Base-by-base conservation (phyloP, 768 basidiomycete genomes). In the Termitomyces heimii region DNA sequence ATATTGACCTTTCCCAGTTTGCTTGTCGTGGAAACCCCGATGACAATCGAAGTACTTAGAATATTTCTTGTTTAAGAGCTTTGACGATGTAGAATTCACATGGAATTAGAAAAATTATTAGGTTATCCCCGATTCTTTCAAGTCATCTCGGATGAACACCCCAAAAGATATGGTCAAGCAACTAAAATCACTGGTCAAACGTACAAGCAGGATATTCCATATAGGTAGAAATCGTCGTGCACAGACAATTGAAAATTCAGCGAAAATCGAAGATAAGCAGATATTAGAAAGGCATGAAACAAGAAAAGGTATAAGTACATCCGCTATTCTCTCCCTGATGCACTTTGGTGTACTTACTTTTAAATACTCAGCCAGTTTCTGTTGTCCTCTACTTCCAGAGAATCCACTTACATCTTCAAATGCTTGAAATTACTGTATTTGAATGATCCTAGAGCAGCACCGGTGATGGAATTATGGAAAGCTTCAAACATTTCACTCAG, bases 221-320 rank as follows among this genome's bases (percentile, higher is more conserved):
- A 10, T 9, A 45, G 26, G 28, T 28, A 24, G 22, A 22, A 24
- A 48, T 48, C 2, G 28, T 48, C 29, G n/a, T 48, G n/a, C n/a
- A 32, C 8, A 31, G 16, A n/a, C 28, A 12, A 48, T 13, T 6
- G 28, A 4, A 4, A 16, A 28, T 24, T 5, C 14, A 31, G n/a
- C 18, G 6, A 46, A n/a, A 29, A 29, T 37, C 29, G 2, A 18
- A 47, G 10, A 14, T 6, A 51, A 32, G n/a, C 7, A 57, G 18
- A 12, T 4, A 52, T 51, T 47, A 51, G 12, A 40, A 26, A 47
- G 18, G 35, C 40, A 35, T 13, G 28, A 52, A 35, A 45, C 45
- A 34, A 22, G 40, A 43, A 20, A 44, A 56, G 43, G 35, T 59
- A 58, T 56, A 29, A 46, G 50, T 53, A 53, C 50, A 58, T 54